phyloP scores from a whole-genome alignment of 139 green algal species.

The Chlorella sorokiniana region DNA sequence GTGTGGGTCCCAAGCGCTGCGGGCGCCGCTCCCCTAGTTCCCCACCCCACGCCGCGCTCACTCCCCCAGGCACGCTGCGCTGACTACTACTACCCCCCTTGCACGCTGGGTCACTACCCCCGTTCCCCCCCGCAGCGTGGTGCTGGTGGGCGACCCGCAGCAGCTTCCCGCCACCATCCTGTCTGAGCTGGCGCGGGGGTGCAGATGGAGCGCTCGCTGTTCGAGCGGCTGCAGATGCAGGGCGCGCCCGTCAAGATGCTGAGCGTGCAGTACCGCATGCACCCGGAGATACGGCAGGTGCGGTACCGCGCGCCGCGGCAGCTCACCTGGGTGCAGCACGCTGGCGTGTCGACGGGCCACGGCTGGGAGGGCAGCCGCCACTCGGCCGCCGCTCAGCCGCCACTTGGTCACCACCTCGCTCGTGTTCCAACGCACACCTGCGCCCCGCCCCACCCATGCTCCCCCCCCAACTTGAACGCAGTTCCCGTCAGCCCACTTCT shows the following conservation, averaged over 20 bases:
- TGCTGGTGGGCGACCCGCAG: constrained; percentile 91
- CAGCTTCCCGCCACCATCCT: constrained; percentile 95
- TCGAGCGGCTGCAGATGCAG: constrained; percentile 75
- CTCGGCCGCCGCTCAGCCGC: too few relatives aligned
- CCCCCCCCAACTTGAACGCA: neutral
- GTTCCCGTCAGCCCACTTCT: constrained; percentile 88
- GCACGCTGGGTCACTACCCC: too few relatives aligned
- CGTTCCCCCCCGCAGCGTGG: constrained; percentile 48
- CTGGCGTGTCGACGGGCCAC: too few relatives aligned
- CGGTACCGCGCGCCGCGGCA: neutral
- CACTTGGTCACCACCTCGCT: neutral
- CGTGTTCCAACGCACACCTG: neutral
- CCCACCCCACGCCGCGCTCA: too few relatives aligned
- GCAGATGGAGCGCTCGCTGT: constrained; percentile 81
- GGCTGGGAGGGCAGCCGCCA: too few relatives aligned
- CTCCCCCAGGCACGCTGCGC: neutral
- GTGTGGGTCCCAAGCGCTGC: too few relatives aligned
- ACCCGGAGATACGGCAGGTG: constrained; percentile 79
- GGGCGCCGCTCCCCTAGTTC: too few relatives aligned
- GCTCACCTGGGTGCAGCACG: neutral
- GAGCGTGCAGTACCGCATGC: constrained; percentile 91
- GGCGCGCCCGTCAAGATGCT: constrained; percentile 65
- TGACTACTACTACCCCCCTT: too few relatives aligned
- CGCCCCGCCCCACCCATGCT: constrained; percentile 80
- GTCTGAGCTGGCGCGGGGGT: constrained; percentile 57